Base-by-base conservation (phyloP, 768 basidiomycete genomes). In the Pleurotus tuoliensis region DNA sequence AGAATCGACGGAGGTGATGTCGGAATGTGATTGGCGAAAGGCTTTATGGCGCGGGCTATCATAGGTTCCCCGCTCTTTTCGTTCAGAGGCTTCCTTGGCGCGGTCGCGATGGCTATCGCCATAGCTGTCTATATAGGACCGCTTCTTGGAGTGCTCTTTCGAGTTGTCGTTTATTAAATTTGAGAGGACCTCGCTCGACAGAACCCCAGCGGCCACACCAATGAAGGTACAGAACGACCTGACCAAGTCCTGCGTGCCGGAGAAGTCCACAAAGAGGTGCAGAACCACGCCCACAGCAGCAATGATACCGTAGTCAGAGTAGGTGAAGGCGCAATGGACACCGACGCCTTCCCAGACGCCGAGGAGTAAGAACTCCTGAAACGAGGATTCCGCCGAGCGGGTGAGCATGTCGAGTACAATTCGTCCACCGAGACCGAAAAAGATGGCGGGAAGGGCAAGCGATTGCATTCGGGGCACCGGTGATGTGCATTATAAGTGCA, bases 281-380 rank as follows among this genome's bases (percentile, higher is more conserved):
- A 74, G 78, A 41, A 75, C 75, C 60, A 90, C 82, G 47, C 74
- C 78, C 44, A 83, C 72, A 52, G 76, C 84, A 43, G 87, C 79
- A 49, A 78, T 72, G 63, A 87, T 70, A 38, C 79, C 78, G 37
- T 87, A 71, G 58, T 76, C 73, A 47, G 79, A 76, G 55, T 78
- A 76, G 57, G 80, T 76, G 59, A 82, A 77, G 55, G 86, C 76
- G 64, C 82, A 86, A 63, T 90, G 86, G 51, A 92, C 74, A 22
- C 81, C 86, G 60, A 88, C 82, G 49, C 90, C 90, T 68, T 90
- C 87, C 79, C 87, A 84, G 62, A 86, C 78, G 50, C 90, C 90
- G 50, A 81, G 71, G 56, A 92, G 82, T 66, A 90, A 71, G 63
- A 78, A 76, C 64, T 88, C 82, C 58, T 80, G 79, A 41, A 86